Evolutionary conservation across 2,329 filamentous ascomycete species (phyloP).

Genomic region (Pseudogymnoascus sp.): DNA sequence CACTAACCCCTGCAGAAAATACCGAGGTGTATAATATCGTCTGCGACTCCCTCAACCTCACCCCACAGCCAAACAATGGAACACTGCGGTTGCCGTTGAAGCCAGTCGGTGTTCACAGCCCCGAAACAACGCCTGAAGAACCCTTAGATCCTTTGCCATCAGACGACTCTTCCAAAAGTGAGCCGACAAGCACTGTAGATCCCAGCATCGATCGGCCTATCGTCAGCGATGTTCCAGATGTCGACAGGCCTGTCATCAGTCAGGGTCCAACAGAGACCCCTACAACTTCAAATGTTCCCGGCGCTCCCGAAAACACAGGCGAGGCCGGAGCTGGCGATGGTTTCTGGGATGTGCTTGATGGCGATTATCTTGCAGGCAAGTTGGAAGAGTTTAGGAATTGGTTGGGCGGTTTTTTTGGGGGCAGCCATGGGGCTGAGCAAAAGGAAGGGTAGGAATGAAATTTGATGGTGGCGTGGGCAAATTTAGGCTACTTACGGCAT

Average conservation of each 20-base stretch:
- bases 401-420: slow-evolving; percentile 13
- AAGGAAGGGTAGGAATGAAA: neutral
- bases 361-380: slow-evolving; percentile 46
- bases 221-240: slow-evolving; percentile 14
- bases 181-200: neutral
- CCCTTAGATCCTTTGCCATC: slow-evolving; percentile 45
- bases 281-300: neutral
- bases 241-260: neutral
- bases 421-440: neutral
- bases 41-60: slow-evolving; percentile 75
- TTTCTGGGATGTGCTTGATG: slow-evolving; percentile 13
- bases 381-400: slow-evolving; percentile 34
- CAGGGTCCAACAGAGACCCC: neutral
- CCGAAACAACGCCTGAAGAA: slow-evolving; percentile 40
- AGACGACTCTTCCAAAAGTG: neutral
- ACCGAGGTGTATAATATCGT: slow-evolving; percentile 91
- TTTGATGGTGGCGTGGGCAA: neutral
- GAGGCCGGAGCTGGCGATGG: slow-evolving; percentile 17
- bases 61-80: slow-evolving; percentile 75
- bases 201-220: slow-evolving; percentile 11
- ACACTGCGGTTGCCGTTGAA: slow-evolving; percentile 65
- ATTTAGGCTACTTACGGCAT: neutral
- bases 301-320: slow-evolving; percentile 12
- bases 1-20: slow-evolving; percentile 56
- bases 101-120: slow-evolving; percentile 40